Evolutionary conservation across 352 stramenopile species (phyloP).

Genomic region (Phytophthora citricola): DNA sequence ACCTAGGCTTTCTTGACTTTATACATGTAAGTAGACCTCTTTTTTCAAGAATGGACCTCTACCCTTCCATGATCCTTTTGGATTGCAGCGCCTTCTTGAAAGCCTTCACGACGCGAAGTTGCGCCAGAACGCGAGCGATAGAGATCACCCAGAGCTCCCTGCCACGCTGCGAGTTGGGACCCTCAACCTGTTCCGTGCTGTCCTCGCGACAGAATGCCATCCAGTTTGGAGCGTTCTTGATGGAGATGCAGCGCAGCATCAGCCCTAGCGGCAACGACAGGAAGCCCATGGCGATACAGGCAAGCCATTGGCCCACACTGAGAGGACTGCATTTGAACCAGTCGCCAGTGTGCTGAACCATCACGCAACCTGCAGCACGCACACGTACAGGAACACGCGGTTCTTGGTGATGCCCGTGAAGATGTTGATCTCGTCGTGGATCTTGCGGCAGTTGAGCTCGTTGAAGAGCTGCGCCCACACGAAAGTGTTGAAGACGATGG

Average conservation of each 20-base stretch:
- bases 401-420: conserved; percentile 93
- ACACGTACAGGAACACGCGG: conserved; percentile 92
- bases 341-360: conserved; percentile 94
- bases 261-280: conserved; percentile 59
- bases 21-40: too few species aligned
- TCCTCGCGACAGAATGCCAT: conserved; percentile 62
- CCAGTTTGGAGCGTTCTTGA: conserved; percentile 66
- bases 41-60: too few species aligned
- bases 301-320: conserved; percentile 51
- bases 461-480: conserved; percentile 96
- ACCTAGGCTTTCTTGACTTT: too few species aligned
- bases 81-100: conserved; percentile 65
- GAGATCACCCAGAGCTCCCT: conserved; percentile 66
- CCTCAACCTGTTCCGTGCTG: too few species aligned
- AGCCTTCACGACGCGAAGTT: conserved; percentile 72
- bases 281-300: conserved; percentile 65
- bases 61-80: conserved; percentile 9
- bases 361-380: conserved; percentile 90
- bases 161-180: conserved; percentile 19
- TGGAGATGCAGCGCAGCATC: conserved; percentile 58
- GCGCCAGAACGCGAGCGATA: conserved; percentile 58
- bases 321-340: conserved; percentile 69
- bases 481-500: conserved; percentile 97
- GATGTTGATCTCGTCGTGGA: conserved; percentile 96
- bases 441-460: conserved; percentile 75